Evolutionary conservation across 495 filamentous ascomycete genomes (phyloP), one percentile per base, ranked within the genome.

Genomic region (Penicillium steckii): DNA sequence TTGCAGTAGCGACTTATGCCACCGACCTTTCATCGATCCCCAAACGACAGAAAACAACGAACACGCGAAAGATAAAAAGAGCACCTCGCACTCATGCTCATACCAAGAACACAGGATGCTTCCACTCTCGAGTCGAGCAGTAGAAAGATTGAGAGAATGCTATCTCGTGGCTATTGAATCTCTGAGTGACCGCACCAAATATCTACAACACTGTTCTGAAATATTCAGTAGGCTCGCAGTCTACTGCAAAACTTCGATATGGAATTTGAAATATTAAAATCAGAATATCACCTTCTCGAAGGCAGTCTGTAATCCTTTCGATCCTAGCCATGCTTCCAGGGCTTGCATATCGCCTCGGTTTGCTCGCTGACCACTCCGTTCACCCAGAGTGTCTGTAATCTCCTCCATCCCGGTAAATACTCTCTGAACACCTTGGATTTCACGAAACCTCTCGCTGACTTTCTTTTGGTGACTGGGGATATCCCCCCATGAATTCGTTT

Each of bases 1-100:
- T 82, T 57, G 71, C 79, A 0, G 80, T 89, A 1, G 86, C 84
- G 19, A 83, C 76, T 15, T 90, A 86, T 49, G 80, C 75, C 5
- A 68, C 54, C 21, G 80, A 73, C 55, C 85, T 85, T 30, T 64
- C 67, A 4, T 71, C 71, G 22, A 65, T 79, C 19, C 75, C 74
- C 8, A 32, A 13, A 18, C 52, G 44, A 4, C 60, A 47, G 18
- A 8, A 40, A 4, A 58, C 59, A 29, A 29, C 45, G 13, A 23
- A 49, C 1, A 38, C 46, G 29, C 47, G 55, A 19, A 38, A 38
- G 18, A 50, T 26, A 25, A 65, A 61, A 33, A 44, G 44, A 21
- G 46, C 40, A 17, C 55, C 49, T 10, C 18, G 15, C 17, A 25
- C 59, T 1, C 59, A 62, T 22, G 47, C 50, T 2, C 63, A 67